Conservation (phyloP, 108 stramenopile species). For the Skeletonema marinoi region DNA sequence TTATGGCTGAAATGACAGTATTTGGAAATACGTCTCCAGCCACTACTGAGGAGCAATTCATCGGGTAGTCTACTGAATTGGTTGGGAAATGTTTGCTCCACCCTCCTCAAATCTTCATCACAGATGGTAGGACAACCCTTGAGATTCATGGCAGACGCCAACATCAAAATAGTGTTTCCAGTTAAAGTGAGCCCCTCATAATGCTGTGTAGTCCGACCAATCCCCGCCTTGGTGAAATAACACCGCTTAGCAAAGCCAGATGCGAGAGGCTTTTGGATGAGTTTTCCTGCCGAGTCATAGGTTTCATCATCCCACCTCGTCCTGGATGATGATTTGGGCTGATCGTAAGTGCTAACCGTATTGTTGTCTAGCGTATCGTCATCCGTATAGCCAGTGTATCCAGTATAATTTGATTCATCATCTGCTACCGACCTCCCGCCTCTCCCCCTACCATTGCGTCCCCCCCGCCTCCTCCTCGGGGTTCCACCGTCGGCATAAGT, state of each 20-base stretch:
- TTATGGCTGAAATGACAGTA: conserved; percentile 89
- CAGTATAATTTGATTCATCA: conserved; percentile 21
- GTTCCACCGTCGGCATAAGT: conserved; percentile 20
- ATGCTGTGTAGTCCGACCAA: conserved; percentile 80
- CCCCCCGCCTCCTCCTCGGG: not conserved
- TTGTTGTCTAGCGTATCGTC: not conserved
- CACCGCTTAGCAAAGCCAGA: conserved; percentile 84
- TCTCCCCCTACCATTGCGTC: not conserved
- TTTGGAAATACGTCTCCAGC: conserved; percentile 86
- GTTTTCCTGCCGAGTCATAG: conserved; percentile 14
- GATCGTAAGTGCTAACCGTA: not conserved
- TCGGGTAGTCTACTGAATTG: conserved; percentile 85
- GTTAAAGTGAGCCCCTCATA: conserved; percentile 87
- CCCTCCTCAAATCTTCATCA: conserved; percentile 87
- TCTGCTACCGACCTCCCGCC: conserved; percentile 31
- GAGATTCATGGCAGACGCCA: conserved; percentile 86
- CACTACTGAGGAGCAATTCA: conserved; percentile 76
- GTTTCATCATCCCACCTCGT: conserved; percentile 10
- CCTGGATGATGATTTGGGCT: not conserved
- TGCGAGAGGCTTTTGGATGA: conserved; percentile 66
- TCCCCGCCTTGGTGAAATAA: conserved; percentile 88
- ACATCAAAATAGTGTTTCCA: conserved; percentile 85
- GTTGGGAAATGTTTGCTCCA: conserved; percentile 87
- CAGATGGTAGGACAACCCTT: conserved; percentile 93
- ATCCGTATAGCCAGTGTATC: conserved; percentile 20